Percentiles rank a stretch among this genome's conserved stretches.
These are phyloP conservation scores for Irpex rosettiformis DNA, from an alignment of 1,284 basidiomycete species.

Conservation along the genomic window DNA sequence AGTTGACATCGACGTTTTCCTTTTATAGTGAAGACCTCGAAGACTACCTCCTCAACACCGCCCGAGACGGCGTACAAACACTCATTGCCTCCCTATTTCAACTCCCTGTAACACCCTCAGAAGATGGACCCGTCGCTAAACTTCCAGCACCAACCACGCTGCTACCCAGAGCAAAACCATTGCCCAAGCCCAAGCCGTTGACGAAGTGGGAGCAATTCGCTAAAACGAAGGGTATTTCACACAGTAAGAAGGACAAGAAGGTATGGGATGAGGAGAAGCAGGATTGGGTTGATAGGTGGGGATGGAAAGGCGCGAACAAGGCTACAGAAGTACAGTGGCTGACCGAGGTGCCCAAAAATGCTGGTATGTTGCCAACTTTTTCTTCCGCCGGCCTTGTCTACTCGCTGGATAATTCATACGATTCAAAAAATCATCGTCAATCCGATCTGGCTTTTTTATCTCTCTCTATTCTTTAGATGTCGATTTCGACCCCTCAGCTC, in stretches of 20 bases:
- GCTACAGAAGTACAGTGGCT: constrained; percentile 90
- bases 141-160: constrained; percentile 76
- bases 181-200: constrained; percentile 88
- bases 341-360: constrained; percentile 83
- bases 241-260: constrained; percentile 77
- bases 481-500: constrained; percentile 78
- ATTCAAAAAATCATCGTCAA: not conserved
- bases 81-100: constrained; percentile 81
- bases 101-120: constrained; percentile 73
- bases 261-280: constrained; percentile 95
- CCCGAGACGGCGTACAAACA: constrained; percentile 84
- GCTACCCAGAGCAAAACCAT: constrained; percentile 87
- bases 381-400: not conserved
- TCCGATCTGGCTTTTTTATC: constrained; percentile 8
- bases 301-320: constrained; percentile 88
- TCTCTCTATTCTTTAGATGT: constrained; percentile 47
- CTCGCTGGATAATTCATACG: not conserved
- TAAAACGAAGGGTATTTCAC: constrained; percentile 89
- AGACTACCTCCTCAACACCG: constrained; percentile 75
- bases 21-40: constrained; percentile 68
- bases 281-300: constrained; percentile 94
- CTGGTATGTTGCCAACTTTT: constrained; percentile 51
- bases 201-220: constrained; percentile 99
- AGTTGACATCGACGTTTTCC: no score
- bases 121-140: constrained; percentile 82